phyloP scores from a whole-genome alignment of 768 basidiomycete genomes.

The Omphalotus guepiniiformis region DNA sequence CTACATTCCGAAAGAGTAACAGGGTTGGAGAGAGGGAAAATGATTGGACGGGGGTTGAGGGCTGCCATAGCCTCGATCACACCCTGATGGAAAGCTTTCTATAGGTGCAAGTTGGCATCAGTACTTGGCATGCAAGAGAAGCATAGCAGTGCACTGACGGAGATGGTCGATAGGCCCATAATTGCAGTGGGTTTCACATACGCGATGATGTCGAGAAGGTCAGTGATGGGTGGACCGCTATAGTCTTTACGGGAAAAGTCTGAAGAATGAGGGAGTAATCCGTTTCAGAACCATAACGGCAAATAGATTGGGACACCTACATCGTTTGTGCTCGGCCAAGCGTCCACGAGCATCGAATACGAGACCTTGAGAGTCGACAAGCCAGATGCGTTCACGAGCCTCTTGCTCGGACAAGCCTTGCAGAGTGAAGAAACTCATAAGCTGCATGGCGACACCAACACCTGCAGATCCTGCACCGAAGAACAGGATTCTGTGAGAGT shows the following conservation, averaged over 20 bases:
- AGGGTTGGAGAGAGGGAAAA: constrained; percentile 82
- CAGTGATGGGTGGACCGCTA: constrained; percentile 54
- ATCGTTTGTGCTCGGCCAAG: constrained; percentile 72
- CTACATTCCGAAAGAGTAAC: constrained; percentile 57
- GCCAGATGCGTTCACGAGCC: constrained; percentile 64
- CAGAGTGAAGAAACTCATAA: constrained; percentile 85
- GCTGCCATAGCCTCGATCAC: constrained; percentile 61
- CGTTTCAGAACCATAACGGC: constrained; percentile 50
- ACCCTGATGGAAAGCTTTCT: constrained; percentile 58
- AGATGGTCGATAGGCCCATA: constrained; percentile 65
- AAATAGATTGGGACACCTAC: constrained; percentile 29
- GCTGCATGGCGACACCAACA: constrained; percentile 87
- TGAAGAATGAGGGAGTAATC: constrained; percentile 45
- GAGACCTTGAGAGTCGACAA: constrained; percentile 75
- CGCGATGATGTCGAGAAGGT: constrained; percentile 62
- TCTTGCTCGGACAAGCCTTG: constrained; percentile 64
- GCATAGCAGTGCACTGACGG: constrained; percentile 26
- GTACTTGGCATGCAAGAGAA: constrained; percentile 13
- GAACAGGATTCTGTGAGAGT: constrained; percentile 83
- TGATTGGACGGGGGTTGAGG: constrained; percentile 65
- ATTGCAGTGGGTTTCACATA: constrained; percentile 76
- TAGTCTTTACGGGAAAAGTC: constrained; percentile 74
- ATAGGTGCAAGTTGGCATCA: constrained; percentile 40
- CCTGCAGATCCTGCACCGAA: constrained; percentile 93
- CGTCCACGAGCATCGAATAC: constrained; percentile 66